Base-by-base conservation (phyloP, 768 basidiomycete species). In the Cubamyces lactineus region DNA sequence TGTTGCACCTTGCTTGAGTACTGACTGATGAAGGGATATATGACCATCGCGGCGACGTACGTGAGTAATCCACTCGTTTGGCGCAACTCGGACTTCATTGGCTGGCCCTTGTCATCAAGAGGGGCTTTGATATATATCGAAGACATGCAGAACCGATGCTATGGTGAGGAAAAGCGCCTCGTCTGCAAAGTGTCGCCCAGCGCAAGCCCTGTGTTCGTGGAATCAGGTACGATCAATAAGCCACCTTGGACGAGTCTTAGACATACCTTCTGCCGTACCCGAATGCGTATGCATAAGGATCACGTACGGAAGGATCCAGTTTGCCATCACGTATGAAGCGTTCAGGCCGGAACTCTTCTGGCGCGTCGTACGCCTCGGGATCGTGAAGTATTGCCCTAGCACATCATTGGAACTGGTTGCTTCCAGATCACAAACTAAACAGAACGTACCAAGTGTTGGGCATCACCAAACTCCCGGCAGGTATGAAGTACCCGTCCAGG, bases 261-360 rank as follows among this genome's bases (percentile, higher is more conserved):
- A 48, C 65, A 8, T 17, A 61, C 68, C 68, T 50, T 17, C 61
- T 42, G 3, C 67, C 67, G 23, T 57, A 65, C 2, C 67, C 67
- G 28, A 67, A 67, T 2, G 39, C 34, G 42, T 52, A 24, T 3
- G 40, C 42, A 1, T 16, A 24, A 2, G 61, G 63, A 26, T 63
- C 61, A 67, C 71, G 61, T 3, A 70, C 71, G 0, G 70, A 62
- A 5, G 49, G 26, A 26, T 67, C 26, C 15, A 57, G 17, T 5
- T 52, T 53, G 13, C 57, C 48, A n/a, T 63, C 54, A 15, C 43
- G 50, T 7, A 71, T 34, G 59, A 66, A 73, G 2, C 72, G 64
- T 39, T 72, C 69, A 7, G 71, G 66, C 4, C 24, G 38, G 53
- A 67, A 70, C 21, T 57, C 62, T 15, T 46, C 30, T 1, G 70